phyloP scores from a whole-genome alignment of 2,329 filamentous ascomycete species.

The Verticillium longisporum region DNA sequence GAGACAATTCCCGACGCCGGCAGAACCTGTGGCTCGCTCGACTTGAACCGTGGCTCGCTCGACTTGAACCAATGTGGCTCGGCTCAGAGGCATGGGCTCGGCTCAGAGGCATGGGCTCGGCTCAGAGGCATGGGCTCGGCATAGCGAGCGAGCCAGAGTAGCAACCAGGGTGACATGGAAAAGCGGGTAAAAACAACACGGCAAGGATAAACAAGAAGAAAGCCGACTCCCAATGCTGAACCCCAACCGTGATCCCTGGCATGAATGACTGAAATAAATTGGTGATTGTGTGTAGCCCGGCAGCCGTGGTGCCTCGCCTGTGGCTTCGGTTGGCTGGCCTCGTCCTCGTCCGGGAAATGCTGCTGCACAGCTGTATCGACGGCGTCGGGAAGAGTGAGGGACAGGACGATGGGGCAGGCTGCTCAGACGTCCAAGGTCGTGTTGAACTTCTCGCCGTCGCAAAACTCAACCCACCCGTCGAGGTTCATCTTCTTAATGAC shows the following conservation, averaged over 20 bases:
- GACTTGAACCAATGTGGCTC: too few species aligned
- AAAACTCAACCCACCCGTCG: constrained; percentile 56
- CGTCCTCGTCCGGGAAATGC: neutral
- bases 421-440: constrained; percentile 9
- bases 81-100: too few species aligned
- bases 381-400: neutral
- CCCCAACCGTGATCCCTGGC: too few species aligned
- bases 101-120: too few species aligned
- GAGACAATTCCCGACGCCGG: too few species aligned
- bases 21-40: too few species aligned
- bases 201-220: neutral
- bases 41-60: too few species aligned
- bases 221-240: neutral
- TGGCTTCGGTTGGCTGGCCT: neutral
- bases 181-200: too few species aligned
- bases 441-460: constrained; percentile 26
- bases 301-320: neutral
- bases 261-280: neutral
- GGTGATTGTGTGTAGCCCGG: neutral
- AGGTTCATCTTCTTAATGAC: constrained; percentile 60
- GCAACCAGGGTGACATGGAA: too few species aligned
- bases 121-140: too few species aligned
- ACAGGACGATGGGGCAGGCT: too few species aligned
- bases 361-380: neutral
- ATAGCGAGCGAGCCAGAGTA: too few species aligned